Evolutionary conservation across 202 grass and related monocot genomes (phyloP).

Genomic region (Carex arenaria): DNA sequence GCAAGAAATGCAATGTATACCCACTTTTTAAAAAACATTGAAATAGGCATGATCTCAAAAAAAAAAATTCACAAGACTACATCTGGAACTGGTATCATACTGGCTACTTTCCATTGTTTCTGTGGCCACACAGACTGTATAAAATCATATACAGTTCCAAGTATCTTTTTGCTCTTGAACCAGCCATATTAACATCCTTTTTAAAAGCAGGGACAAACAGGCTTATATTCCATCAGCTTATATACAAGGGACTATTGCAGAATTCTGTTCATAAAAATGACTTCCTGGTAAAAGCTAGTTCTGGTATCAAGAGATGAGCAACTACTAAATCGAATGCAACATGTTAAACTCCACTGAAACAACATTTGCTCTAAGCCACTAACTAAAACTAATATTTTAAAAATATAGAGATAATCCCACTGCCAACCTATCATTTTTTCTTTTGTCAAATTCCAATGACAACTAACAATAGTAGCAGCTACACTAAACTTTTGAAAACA

Average conservation of each 20-base stretch:
- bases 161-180: background rate
- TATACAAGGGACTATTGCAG: conserved; percentile 2
- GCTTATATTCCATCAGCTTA: background rate
- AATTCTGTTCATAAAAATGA: background rate
- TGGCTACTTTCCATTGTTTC: background rate
- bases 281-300: background rate
- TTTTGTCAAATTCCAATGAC: background rate
- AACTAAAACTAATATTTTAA: background rate
- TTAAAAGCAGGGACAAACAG: background rate
- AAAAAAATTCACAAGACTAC: background rate
- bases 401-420: background rate
- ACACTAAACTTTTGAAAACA: background rate
- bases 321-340: background rate
- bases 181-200: background rate
- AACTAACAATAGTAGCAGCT: background rate
- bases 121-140: background rate
- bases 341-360: background rate
- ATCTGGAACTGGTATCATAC: background rate
- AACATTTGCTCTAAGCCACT: background rate
- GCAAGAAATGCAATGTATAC: background rate
- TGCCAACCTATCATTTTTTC: background rate
- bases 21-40: background rate
- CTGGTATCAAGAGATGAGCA: background rate
- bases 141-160: background rate
- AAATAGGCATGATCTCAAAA: background rate